phyloP scores from a whole-genome alignment of 768 basidiomycete species.

The Rhizopogon roseolus region DNA sequence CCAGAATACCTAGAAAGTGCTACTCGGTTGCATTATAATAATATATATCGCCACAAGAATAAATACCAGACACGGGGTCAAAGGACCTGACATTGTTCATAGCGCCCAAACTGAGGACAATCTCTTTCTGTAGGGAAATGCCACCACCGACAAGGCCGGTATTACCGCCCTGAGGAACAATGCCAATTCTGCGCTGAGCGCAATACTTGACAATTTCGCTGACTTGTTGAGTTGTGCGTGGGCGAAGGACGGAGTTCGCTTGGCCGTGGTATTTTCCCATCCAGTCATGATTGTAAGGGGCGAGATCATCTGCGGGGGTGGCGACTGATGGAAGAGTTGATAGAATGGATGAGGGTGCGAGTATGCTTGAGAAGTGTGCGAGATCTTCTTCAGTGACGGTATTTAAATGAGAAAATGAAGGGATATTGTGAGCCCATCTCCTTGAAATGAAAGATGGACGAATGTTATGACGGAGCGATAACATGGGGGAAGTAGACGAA shows the following conservation, averaged over 20 bases:
- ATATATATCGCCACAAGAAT: slow-evolving; percentile 1
- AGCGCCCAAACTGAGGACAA: slow-evolving; percentile 79
- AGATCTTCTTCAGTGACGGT: slow-evolving; percentile 56
- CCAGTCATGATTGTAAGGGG: slow-evolving; percentile 87
- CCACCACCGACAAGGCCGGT: slow-evolving; percentile 97
- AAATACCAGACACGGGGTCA: slow-evolving; percentile 74
- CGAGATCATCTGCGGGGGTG: slow-evolving; percentile 58
- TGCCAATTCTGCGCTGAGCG: slow-evolving; percentile 71
- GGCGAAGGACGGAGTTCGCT: slow-evolving; percentile 82
- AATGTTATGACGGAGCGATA: slow-evolving; percentile 3
- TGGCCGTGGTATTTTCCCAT: slow-evolving; percentile 92
- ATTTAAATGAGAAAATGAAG: slow-evolving; percentile 31
- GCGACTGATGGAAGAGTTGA: slow-evolving; percentile 56
- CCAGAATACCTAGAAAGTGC: slow-evolving; percentile 65
- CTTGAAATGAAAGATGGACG: not conserved
- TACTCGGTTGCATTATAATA: slow-evolving; percentile 4
- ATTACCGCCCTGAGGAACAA: slow-evolving; percentile 98
- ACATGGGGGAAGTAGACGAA: slow-evolving; percentile 5
- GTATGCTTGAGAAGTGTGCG: slow-evolving; percentile 60
- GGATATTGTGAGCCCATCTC: slow-evolving; percentile 16
- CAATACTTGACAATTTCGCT: slow-evolving; percentile 87
- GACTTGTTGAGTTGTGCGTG: slow-evolving; percentile 84
- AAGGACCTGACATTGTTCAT: slow-evolving; percentile 81
- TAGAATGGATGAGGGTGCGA: slow-evolving; percentile 59
- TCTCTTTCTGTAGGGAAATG: slow-evolving; percentile 82